Conservation (phyloP, 192 early-diverging fungal species). For the Coemansia sp. region DNA sequence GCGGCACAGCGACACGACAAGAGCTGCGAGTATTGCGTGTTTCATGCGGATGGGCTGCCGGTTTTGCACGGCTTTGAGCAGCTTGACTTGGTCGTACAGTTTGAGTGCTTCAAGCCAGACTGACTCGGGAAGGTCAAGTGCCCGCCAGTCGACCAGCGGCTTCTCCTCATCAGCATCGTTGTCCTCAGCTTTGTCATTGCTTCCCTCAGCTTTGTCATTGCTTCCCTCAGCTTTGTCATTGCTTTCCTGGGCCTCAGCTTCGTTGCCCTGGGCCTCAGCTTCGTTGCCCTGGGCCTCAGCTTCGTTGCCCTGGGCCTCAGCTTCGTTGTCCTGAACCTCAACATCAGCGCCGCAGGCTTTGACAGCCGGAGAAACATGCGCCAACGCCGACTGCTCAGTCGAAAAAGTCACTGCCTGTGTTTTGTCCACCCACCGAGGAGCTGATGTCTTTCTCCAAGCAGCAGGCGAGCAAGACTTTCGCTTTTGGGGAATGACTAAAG, state of each 20-base stretch:
- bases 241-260: too few relatives aligned
- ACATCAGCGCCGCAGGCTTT: neutral
- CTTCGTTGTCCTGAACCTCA: neutral
- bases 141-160: constrained; percentile 42
- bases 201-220: neutral
- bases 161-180: neutral
- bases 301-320: neutral
- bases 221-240: too few relatives aligned
- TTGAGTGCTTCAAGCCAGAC: constrained; percentile 34
- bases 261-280: neutral
- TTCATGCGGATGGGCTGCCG: constrained; percentile 64
- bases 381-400: neutral
- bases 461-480: too few relatives aligned
- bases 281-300: neutral
- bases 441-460: too few relatives aligned
- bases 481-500: too few relatives aligned
- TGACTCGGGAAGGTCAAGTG: constrained; percentile 33
- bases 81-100: constrained; percentile 60
- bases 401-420: too few relatives aligned
- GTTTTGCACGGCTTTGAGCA: constrained; percentile 63
- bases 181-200: neutral
- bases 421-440: too few relatives aligned
- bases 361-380: neutral
- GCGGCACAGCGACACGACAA: constrained; percentile 63
- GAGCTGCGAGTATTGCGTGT: constrained; percentile 62